phyloP scores from a whole-genome alignment of 2,329 filamentous ascomycete genomes.

The Talaromyces sp. region DNA sequence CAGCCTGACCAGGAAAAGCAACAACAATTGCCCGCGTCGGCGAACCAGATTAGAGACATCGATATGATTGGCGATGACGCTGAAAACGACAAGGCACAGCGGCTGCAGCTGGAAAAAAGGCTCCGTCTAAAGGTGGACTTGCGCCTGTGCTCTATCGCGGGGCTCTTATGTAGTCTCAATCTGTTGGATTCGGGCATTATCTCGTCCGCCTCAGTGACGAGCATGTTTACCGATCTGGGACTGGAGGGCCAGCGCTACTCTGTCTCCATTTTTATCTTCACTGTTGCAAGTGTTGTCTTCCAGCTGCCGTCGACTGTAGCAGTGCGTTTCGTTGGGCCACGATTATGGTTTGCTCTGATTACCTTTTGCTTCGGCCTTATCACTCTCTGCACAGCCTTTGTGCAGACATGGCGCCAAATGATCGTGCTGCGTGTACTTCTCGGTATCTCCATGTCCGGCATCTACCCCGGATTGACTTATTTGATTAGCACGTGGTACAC shows the following conservation, averaged over 20 bases:
- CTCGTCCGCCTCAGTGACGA: constrained; percentile 63
- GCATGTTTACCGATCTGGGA: constrained; percentile 59
- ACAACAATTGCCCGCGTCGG: not conserved
- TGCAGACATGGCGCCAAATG: constrained; percentile 64
- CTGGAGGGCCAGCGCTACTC: constrained; percentile 63
- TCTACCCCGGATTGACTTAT: constrained; percentile 42
- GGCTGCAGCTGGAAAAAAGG: constrained; percentile 33
- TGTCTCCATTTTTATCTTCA: constrained; percentile 69
- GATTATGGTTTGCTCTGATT: constrained; percentile 56
- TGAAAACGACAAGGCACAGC: constrained; percentile 12
- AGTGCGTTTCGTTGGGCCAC: constrained; percentile 59
- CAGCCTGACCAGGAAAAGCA: not conserved
- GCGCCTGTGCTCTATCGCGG: constrained; percentile 64
- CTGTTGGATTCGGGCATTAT: constrained; percentile 66
- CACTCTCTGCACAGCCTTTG: constrained; percentile 63
- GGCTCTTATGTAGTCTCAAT: constrained; percentile 64
- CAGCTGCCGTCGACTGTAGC: constrained; percentile 65
- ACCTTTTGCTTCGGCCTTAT: constrained; percentile 60
- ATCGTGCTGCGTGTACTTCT: constrained; percentile 61
- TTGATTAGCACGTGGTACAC: constrained; percentile 56
- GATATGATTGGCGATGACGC: constrained; percentile 2
- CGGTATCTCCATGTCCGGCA: constrained; percentile 55
- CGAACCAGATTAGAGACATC: not conserved
- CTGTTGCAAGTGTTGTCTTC: constrained; percentile 61
- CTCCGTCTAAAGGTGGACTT: constrained; percentile 61